A percentile compares a stretch with the other conserved stretches of the same genome.
Evolutionary conservation across 1,284 basidiomycete genomes (phyloP).

Genomic region (Athelia psychrophila): DNA sequence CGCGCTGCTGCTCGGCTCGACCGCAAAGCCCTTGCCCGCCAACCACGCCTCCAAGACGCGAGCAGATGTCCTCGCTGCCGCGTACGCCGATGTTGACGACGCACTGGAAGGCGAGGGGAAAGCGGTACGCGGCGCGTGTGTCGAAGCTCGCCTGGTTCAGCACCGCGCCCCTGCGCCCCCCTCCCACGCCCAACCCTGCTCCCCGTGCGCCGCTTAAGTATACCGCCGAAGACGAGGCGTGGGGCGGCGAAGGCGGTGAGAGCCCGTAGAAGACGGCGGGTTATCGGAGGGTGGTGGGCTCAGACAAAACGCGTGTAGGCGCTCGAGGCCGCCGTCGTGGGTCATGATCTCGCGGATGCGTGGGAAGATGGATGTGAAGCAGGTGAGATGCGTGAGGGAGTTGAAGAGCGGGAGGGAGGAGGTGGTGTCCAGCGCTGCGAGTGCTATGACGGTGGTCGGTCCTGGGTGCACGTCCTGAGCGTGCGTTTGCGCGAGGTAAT

Average conservation of each 20-base stretch:
- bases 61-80: conserved; percentile 91
- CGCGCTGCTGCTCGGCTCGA: conserved; percentile 64
- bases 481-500: no score
- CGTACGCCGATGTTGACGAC: conserved; percentile 97
- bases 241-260: conserved; percentile 56
- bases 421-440: conserved; percentile 88
- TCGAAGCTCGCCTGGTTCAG: conserved; percentile 73
- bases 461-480: no score
- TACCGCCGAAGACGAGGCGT: no score
- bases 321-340: conserved; percentile 94
- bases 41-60: conserved; percentile 90
- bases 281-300: conserved; percentile 77
- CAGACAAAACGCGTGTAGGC: conserved; percentile 84
- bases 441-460: no score
- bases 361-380: conserved; percentile 96
- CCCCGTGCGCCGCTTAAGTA: no score
- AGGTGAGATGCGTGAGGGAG: conserved; percentile 94
- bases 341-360: conserved; percentile 98
- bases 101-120: conserved; percentile 94
- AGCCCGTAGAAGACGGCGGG: conserved; percentile 72
- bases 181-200: no score
- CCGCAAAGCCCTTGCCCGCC: conserved; percentile 77
- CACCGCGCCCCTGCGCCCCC: no score
- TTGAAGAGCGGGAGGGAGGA: conserved; percentile 92
- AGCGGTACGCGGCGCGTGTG: conserved; percentile 82